A percentile compares a stretch with the other conserved stretches of the same genome.
phyloP scores from a whole-genome alignment of 1,284 basidiomycete genomes.

The Boletus mariae region DNA sequence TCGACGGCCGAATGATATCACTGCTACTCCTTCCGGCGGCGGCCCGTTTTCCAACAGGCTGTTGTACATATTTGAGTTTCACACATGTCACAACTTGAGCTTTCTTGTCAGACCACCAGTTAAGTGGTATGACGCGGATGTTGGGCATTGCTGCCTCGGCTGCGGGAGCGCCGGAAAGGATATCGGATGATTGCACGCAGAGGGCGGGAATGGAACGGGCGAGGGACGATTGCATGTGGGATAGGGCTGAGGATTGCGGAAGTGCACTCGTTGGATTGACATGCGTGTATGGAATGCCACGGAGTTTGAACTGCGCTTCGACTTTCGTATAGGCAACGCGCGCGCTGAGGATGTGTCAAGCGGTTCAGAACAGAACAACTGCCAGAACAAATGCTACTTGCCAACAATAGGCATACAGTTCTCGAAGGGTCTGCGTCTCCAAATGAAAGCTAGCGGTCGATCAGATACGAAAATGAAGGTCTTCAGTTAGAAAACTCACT shows the following conservation, averaged over 20 bases:
- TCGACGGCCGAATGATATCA: conserved; percentile 71
- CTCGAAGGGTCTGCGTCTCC: conserved; percentile 64
- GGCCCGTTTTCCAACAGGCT: conserved; percentile 71
- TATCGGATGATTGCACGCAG: conserved; percentile 76
- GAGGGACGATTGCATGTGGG: conserved; percentile 62
- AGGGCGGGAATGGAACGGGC: conserved; percentile 75
- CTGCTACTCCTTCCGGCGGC: conserved; percentile 42
- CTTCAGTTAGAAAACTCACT: conserved; percentile 15
- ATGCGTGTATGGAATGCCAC: conserved; percentile 74
- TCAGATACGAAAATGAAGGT: neutral
- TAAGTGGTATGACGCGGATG: conserved; percentile 81
- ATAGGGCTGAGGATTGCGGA: conserved; percentile 44
- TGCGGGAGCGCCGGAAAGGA: conserved; percentile 76
- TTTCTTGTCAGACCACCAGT: conserved; percentile 85
- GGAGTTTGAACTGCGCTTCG: conserved; percentile 81
- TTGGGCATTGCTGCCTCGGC: conserved; percentile 90
- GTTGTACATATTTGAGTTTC: conserved; percentile 83
- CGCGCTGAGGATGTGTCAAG: conserved; percentile 48
- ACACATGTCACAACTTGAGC: conserved; percentile 82
- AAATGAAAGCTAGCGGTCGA: conserved; percentile 53
- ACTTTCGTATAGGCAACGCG: conserved; percentile 88
- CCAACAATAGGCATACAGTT: conserved; percentile 81
- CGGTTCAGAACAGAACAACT: neutral
- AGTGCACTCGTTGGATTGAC: conserved; percentile 57
- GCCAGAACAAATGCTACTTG: conserved; percentile 30